A percentile compares a stretch with the other conserved stretches of the same genome.
phyloP scores from a whole-genome alignment of 768 basidiomycete genomes.

The Gloeopeniophorella convolvens region DNA sequence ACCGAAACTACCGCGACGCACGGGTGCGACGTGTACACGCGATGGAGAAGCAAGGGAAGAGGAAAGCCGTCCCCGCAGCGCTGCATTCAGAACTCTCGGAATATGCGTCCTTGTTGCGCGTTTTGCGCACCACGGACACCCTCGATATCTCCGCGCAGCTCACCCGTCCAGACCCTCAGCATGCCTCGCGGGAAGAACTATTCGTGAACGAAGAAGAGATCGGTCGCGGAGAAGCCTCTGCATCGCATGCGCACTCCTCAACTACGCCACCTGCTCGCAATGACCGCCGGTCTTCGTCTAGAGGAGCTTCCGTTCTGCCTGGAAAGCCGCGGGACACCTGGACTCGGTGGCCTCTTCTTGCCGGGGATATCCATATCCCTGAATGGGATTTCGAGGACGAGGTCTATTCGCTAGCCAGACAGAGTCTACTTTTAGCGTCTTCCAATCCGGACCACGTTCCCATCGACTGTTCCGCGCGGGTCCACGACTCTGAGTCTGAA shows the following conservation, averaged over 20 bases:
- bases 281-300: neutral
- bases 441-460: conserved; percentile 10
- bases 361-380: conserved; percentile 54
- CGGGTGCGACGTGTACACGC: too few species aligned
- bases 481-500: neutral
- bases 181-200: neutral
- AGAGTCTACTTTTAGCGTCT: conserved; percentile 24
- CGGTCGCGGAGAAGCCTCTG: neutral
- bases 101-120: conserved; percentile 60
- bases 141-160: conserved; percentile 56
- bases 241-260: too few species aligned
- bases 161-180: conserved; percentile 16
- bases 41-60: conserved; percentile 38
- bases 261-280: conserved; percentile 8
- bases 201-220: conserved; percentile 7
- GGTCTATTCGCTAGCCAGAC: conserved; percentile 41
- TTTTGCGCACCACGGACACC: conserved; percentile 48
- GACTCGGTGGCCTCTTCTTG: conserved; percentile 72
- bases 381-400: conserved; percentile 72
- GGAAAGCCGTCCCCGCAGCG: conserved; percentile 41
- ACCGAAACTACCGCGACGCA: too few species aligned
- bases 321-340: conserved; percentile 40
- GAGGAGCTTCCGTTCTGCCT: neutral
- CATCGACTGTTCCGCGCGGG: conserved; percentile 14
- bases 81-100: conserved; percentile 62